These are phyloP conservation scores for Xerophyta viscosa DNA, from an alignment of 106 monocot genomes.

Conservation along the genomic window DNA sequence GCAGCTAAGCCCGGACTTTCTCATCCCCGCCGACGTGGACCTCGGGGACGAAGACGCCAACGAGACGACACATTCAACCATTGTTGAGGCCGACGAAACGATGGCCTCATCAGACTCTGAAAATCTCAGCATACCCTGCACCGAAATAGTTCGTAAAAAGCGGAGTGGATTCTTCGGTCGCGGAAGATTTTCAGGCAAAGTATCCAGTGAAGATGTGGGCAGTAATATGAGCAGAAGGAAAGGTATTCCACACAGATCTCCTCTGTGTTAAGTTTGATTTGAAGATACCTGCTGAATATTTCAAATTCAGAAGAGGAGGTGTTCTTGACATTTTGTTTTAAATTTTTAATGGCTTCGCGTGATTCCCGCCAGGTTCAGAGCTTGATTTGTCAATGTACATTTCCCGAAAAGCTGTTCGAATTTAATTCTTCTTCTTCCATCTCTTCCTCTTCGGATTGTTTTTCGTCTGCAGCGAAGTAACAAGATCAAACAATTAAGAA, in stretches of 20 bases:
- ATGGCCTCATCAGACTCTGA: conserved; percentile 68
- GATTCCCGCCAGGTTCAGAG: conserved; percentile 11
- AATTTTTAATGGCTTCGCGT: background rate
- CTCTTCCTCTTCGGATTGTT: no score
- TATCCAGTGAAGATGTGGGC: conserved; percentile 38
- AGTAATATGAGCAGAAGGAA: conserved; percentile 87
- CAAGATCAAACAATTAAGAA: no score
- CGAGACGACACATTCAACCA: conserved; percentile 71
- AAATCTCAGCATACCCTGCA: conserved; percentile 69
- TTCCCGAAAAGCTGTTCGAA: conserved; percentile 1
- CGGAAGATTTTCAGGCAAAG: conserved; percentile 21
- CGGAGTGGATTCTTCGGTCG: conserved; percentile 48
- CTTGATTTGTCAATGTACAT: conserved; percentile 13
- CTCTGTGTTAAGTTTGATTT: conserved; percentile 43
- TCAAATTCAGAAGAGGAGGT: no score
- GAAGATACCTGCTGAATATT: no score
- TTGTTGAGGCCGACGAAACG: conserved; percentile 68
- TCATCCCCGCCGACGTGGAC: conserved; percentile 37
- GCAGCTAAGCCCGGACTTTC: conserved; percentile 66
- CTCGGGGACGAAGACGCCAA: conserved; percentile 20
- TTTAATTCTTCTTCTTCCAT: no score
- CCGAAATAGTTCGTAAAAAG: conserved; percentile 48
- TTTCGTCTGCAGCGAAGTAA: no score
- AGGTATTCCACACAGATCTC: conserved; percentile 84
- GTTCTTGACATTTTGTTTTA: no score